Evolutionary conservation across 805 yeast species (phyloP).

Genomic region (Candida succiphila): DNA sequence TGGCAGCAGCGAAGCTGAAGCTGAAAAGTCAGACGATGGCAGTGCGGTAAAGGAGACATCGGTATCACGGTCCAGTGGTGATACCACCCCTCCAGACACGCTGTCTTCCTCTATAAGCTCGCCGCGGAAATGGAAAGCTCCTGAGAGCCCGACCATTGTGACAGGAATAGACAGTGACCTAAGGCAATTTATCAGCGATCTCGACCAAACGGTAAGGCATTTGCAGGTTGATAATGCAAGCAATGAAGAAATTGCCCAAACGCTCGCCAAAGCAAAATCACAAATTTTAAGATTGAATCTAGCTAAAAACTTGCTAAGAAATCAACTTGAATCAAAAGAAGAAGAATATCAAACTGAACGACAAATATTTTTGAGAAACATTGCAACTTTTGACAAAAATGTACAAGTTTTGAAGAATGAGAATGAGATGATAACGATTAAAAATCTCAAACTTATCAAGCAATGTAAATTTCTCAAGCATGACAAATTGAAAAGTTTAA

Average conservation of each 20-base stretch:
- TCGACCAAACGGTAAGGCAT: neutral
- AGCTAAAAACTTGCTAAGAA: conserved; percentile 19
- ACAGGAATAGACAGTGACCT: conserved; percentile 1
- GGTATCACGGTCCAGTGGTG: no score
- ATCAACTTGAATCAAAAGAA: conserved; percentile 15
- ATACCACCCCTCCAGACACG: no score
- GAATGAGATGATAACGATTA: conserved; percentile 19
- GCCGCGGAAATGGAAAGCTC: no score
- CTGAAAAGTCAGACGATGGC: no score
- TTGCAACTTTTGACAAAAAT: conserved; percentile 18
- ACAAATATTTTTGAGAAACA: conserved; percentile 16
- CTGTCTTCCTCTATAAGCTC: no score
- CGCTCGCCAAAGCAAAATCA: conserved; percentile 5
- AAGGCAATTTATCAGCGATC: neutral
- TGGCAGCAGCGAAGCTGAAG: no score
- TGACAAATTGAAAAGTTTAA: conserved; percentile 17
- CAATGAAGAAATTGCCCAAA: neutral
- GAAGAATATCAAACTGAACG: conserved; percentile 22
- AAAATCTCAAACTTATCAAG: conserved; percentile 22
- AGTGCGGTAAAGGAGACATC: no score
- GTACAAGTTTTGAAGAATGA: conserved; percentile 16
- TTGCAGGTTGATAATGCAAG: neutral
- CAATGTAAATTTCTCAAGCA: conserved; percentile 19
- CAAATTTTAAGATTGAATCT: conserved; percentile 21
- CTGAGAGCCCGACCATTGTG: no score